Conservation (phyloP, 2,329 filamentous ascomycete genomes). For the Neoscytalidium dimidiatum region DNA sequence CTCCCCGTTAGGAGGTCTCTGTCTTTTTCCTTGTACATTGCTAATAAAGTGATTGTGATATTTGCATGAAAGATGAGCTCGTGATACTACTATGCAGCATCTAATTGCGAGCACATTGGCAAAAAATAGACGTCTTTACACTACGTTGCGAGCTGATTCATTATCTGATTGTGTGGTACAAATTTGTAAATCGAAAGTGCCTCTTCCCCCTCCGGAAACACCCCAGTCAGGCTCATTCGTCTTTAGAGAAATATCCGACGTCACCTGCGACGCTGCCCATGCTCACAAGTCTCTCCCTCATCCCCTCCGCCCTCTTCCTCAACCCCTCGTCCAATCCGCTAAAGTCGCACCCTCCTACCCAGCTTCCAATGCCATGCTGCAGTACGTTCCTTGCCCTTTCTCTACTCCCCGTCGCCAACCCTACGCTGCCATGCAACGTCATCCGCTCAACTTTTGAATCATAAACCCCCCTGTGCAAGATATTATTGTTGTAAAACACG, state of each 20-base stretch:
- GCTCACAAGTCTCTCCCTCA: slow-evolving; percentile 59
- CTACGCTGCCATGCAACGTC: slow-evolving; percentile 73
- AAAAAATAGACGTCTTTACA: too few relatives aligned
- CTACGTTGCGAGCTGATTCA: too few relatives aligned
- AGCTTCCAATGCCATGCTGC: slow-evolving; percentile 71
- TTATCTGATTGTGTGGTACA: too few relatives aligned
- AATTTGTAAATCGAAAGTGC: too few relatives aligned
- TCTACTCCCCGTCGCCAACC: slow-evolving; percentile 57
- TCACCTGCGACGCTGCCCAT: slow-evolving; percentile 63
- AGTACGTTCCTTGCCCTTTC: slow-evolving; percentile 70
- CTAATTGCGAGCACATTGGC: too few relatives aligned
- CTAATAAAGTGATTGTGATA: too few relatives aligned
- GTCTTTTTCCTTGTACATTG: too few relatives aligned
- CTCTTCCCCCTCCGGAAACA: too few relatives aligned
- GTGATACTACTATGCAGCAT: too few relatives aligned
- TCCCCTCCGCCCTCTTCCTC: slow-evolving; percentile 57
- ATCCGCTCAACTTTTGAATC: slow-evolving; percentile 60
- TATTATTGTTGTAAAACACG: slow-evolving; percentile 90
- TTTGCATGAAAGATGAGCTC: too few relatives aligned
- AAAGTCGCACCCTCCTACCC: slow-evolving; percentile 64
- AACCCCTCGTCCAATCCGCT: slow-evolving; percentile 42
- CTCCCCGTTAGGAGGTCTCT: too few relatives aligned
- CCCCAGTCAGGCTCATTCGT: too few relatives aligned
- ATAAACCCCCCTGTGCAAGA: slow-evolving; percentile 74
- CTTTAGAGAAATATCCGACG: slow-evolving; percentile 56